These are phyloP conservation scores for Pseudogymnoascus pannorum DNA, from an alignment of 2,329 filamentous ascomycete species.

Conservation along the genomic window DNA sequence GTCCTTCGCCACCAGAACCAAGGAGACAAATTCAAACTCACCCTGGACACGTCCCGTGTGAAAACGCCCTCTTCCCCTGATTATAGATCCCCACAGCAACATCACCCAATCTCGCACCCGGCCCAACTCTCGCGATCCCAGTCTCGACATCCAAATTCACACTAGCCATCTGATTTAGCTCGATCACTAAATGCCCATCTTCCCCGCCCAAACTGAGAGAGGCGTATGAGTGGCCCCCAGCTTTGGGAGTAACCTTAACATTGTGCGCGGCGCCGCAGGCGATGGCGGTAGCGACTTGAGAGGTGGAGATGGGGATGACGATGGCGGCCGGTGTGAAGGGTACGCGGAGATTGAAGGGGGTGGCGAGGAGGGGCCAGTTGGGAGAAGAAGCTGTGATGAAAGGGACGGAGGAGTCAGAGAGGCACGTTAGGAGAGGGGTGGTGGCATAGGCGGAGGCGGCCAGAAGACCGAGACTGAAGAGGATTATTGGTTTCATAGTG, in stretches of 20 bases:
- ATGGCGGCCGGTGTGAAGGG: constrained; percentile 2
- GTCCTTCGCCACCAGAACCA: too few species aligned
- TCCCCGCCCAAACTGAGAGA: constrained; percentile 39
- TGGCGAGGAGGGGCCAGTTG: background rate
- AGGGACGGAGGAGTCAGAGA: background rate
- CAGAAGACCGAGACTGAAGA: background rate
- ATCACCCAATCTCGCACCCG: constrained; percentile 38
- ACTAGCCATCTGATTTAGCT: constrained; percentile 34
- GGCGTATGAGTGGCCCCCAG: constrained; percentile 45
- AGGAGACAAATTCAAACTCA: too few species aligned
- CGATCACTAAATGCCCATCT: constrained; percentile 35
- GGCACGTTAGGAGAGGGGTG: background rate
- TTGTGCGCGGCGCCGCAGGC: constrained; percentile 34
- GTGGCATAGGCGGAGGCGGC: background rate
- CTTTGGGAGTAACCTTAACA: constrained; percentile 40
- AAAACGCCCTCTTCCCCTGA: constrained; percentile 31
- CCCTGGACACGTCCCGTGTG: constrained; percentile 39
- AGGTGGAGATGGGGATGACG: constrained; percentile 22
- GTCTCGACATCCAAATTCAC: constrained; percentile 25
- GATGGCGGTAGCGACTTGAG: constrained; percentile 36
- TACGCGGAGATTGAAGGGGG: background rate
- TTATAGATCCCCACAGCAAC: constrained; percentile 32
- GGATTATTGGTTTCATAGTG: background rate
- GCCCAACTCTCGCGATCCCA: constrained; percentile 29
- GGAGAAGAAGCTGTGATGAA: background rate